Conservation (phyloP, 257 asterid genomes). For the Ligustrum vulgare region DNA sequence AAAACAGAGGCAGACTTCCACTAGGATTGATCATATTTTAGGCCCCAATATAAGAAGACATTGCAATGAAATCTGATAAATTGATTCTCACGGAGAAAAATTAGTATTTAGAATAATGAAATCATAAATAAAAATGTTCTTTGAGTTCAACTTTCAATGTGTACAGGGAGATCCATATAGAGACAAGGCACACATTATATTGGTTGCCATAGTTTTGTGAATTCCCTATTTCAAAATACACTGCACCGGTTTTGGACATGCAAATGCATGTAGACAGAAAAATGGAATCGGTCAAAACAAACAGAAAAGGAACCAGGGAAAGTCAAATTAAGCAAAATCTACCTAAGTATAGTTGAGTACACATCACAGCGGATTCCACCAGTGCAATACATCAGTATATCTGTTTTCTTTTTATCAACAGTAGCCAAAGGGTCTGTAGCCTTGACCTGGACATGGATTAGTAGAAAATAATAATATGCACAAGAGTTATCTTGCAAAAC, state of each 20-base stretch:
- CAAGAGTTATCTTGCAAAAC: not conserved
- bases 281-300: not conserved
- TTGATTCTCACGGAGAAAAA: not conserved
- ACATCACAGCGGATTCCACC: conserved; percentile 98
- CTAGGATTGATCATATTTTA: not conserved
- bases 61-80: not conserved
- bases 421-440: conserved; percentile 78
- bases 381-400: conserved; percentile 92
- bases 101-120: not conserved
- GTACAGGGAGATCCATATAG: not conserved
- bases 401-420: conserved; percentile 76
- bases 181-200: not conserved
- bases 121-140: not conserved
- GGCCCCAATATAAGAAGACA: not conserved
- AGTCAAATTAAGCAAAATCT: conserved; percentile 12
- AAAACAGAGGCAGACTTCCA: not conserved
- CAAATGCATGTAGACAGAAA: not conserved
- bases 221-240: not conserved
- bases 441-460: conserved; percentile 41
- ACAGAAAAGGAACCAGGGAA: not conserved
- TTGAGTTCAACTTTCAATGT: not conserved
- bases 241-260: not conserved
- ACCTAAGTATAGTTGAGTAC: conserved; percentile 91
- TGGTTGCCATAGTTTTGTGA: not conserved
- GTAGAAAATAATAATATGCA: conserved; percentile 17